Percentiles rank a stretch among this genome's conserved stretches.
Conservation (phyloP, 2,329 filamentous ascomycete genomes). For the Nectriaceae sp. region DNA sequence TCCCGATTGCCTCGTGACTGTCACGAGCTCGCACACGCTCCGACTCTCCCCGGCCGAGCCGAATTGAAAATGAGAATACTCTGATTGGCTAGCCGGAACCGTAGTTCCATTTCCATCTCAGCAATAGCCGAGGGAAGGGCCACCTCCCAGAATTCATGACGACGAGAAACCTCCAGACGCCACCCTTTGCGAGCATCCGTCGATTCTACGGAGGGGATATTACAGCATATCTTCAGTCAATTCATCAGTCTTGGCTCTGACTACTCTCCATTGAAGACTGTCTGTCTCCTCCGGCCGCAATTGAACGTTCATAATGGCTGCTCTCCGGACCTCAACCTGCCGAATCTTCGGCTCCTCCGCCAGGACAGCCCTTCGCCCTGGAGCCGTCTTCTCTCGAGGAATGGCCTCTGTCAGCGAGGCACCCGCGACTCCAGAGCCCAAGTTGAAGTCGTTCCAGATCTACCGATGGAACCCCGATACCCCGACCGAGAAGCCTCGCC, state of each 20-base stretch:
- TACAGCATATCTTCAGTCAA: constrained; percentile 30
- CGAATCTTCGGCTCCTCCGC: constrained; percentile 52
- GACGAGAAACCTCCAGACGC: constrained; percentile 25
- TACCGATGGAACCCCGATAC: constrained; percentile 98
- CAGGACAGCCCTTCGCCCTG: constrained; percentile 41
- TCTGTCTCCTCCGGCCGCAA: constrained; percentile 28
- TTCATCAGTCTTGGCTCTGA: constrained; percentile 22
- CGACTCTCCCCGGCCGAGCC: constrained; percentile 31
- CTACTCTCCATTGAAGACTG: constrained; percentile 22
- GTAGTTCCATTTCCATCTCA: constrained; percentile 16
- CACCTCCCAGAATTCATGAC: constrained; percentile 29
- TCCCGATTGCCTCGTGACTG: constrained; percentile 20
- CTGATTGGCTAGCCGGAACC: constrained; percentile 26
- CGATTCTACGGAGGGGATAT: constrained; percentile 29
- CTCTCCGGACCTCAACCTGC: constrained; percentile 60
- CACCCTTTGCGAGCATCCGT: constrained; percentile 22
- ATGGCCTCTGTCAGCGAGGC: constrained; percentile 61
- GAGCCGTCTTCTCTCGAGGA: constrained; percentile 48
- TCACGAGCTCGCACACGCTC: constrained; percentile 27
- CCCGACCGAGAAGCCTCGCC: constrained; percentile 87
- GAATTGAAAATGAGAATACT: constrained; percentile 31
- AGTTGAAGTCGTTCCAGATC: constrained; percentile 94
- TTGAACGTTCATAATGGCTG: constrained; percentile 51
- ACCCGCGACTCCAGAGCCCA: constrained; percentile 63
- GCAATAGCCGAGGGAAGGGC: constrained; percentile 35